A percentile compares a stretch with the other conserved stretches of the same genome.
These are phyloP conservation scores for Suillus occidentalis DNA, from an alignment of 768 basidiomycete genomes.

Conservation along the genomic window DNA sequence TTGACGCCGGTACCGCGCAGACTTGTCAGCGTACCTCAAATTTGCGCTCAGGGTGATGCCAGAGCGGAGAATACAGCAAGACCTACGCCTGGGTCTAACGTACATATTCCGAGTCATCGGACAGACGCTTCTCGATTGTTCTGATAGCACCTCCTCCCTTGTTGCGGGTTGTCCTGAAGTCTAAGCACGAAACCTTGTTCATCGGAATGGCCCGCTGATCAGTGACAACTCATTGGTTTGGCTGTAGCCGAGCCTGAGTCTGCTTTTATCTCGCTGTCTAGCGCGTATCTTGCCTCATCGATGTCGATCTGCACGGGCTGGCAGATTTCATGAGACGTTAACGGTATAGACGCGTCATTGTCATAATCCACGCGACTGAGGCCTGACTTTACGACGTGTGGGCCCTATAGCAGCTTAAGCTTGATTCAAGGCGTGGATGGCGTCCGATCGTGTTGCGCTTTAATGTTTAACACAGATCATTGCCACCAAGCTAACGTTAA, in stretches of 20 bases:
- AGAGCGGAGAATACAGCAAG: not conserved
- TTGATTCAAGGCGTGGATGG: too few species aligned
- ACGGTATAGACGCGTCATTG: not conserved
- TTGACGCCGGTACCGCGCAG: not conserved
- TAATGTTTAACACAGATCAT: not conserved
- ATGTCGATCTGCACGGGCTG: not conserved
- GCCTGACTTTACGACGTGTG: not conserved
- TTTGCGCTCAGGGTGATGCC: not conserved
- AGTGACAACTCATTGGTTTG: not conserved
- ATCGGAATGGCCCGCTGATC: not conserved
- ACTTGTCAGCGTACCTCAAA: not conserved
- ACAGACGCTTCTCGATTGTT: not conserved
- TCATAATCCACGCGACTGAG: not conserved
- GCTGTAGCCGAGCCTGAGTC: not conserved
- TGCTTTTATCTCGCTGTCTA: not conserved
- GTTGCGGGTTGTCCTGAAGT: not conserved
- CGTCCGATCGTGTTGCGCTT: not conserved
- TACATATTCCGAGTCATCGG: not conserved
- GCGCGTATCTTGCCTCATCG: not conserved
- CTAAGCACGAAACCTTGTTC: not conserved
- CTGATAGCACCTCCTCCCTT: not conserved
- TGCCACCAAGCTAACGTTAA: not conserved
- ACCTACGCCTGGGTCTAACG: not conserved
- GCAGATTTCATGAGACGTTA: too few species aligned
- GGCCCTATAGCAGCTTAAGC: not conserved